Base-by-base conservation (phyloP, 148 eudicot species). In the Polygonum maritimum region DNA sequence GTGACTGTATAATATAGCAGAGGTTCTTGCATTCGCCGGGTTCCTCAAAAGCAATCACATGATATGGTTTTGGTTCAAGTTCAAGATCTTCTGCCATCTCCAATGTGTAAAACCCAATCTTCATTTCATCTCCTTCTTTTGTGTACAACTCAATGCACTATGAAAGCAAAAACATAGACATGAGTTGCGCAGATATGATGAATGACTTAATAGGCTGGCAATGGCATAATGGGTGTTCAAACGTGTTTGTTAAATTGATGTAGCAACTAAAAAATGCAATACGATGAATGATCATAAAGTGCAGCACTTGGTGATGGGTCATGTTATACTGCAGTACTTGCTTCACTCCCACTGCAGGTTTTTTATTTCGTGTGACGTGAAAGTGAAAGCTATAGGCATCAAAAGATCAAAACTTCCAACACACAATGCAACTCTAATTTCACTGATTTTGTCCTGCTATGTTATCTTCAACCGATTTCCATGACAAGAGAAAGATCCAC, bases 61-160 rank as follows among this genome's bases (percentile, higher is more conserved):
- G 98, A 78, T 85, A 78, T 63, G 84, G 97, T 83, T 91, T 94
- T 40, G 98, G 98, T n/a, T 90, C 87, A 76, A 94, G 80, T 77
- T 94, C 97, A 73, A 94, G 97, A 85, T 94, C 97, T 78, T 74
- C 75, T 14, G 95, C 97, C 98, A 94, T 91, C 83, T 90, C 95
- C 78, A 94, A 80, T 36, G 97, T 86, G 80, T 94, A 94, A 73
- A 94, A 83, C 60, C 98, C 98, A 79, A 85, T 83, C 75, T 79
- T 85, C 78, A 85, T 81, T 69, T 86, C 90, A 48, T 85, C 97
- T 33, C 86, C 85, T 73, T 91, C 94, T 36, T 69, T 41, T 16
- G 87, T 90, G 81, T 91, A 94, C 52, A 91, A 10, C 81, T 94
- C 98, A 52, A 94, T 87, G 80, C 98, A 91, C 98, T 94, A 90